Evolutionary conservation across 2,329 filamentous ascomycete genomes (phyloP), one percentile per base, ranked within the genome.

Genomic region (Pestalotiopsis sp.): DNA sequence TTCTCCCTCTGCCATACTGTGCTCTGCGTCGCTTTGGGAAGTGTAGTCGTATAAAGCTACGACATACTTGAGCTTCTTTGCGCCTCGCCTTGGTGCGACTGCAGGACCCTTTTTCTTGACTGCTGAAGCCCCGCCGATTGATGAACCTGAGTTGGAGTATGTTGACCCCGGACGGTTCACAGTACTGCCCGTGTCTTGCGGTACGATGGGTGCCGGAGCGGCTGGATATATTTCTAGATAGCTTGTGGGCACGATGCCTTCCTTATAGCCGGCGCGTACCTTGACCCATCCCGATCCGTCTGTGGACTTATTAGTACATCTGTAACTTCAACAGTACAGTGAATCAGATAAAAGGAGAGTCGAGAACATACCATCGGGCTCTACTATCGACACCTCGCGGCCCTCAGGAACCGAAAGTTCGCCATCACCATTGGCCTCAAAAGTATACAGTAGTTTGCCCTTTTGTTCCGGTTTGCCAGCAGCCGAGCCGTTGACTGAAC

Each of bases 201-300:
- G 78, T 2, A 81, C 76, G 56, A 84, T 80, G 67, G 85, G 78
- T 12, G 84, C 80, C 7, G 83, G 80, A 17, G 81, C 78, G 41
- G 83, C 73, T 2, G 88, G 81, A 31, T 86, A 81, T 11, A 91
- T 78, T 75, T 98, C 95, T 59, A 97, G 85, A 78, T 99, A 99
- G 5, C 91, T 87, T 5, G 94, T 88, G 1, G 96, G 96, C 0
- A 99, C 95, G 31, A 98, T 86, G 49, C 96, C 96, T 81, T 95
- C 91, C 73, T 90, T 90, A 73, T 87, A 87, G 20, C 92, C 92
- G 41, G 87, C 86, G 65, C 92, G 91, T 69, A 99, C 90, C 79
- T 92, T 95, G 74, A 94, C 88, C 96, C 96, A 99, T 57, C 96
- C 96, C 56, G 92, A 91, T 69, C 95, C 95, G 80, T 97, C 95